These are phyloP conservation scores for Neurospora sp. DNA, from an alignment of 495 filamentous ascomycete genomes.

Conservation along the genomic window DNA sequence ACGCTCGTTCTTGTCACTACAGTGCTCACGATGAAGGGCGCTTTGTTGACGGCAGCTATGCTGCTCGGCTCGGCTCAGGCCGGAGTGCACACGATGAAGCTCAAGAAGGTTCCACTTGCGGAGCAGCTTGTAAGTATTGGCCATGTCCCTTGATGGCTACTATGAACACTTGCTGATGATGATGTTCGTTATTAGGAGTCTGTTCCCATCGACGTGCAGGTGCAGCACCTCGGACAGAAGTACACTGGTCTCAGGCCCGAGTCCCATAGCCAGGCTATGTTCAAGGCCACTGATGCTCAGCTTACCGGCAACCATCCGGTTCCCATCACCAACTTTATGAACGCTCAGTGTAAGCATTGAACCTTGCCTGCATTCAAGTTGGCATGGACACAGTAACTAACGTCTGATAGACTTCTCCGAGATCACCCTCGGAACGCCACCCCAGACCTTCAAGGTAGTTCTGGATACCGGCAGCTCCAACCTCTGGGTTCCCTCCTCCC, in stretches of 20 bases:
- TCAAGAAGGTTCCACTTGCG: conserved; percentile 87
- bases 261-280: conserved; percentile 59
- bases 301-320: conserved; percentile 65
- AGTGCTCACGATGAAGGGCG: conserved; percentile 65
- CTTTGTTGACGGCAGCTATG: conserved; percentile 63
- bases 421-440: conserved; percentile 82
- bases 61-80: conserved; percentile 77
- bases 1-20: neutral
- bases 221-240: conserved; percentile 74
- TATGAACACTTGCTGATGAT: conserved; percentile 5
- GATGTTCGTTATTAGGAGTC: conserved; percentile 42
- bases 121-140: conserved; percentile 73
- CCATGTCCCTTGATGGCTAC: neutral
- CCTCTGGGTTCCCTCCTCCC: conserved; percentile 88
- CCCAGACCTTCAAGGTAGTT: conserved; percentile 95
- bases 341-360: conserved; percentile 79
- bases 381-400: neutral
- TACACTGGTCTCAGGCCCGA: conserved; percentile 82
- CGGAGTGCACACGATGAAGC: conserved; percentile 85
- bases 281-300: conserved; percentile 63
- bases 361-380: neutral
- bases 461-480: conserved; percentile 99
- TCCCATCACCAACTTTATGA: conserved; percentile 93
- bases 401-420: conserved; percentile 77
- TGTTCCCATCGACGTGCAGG: conserved; percentile 71